These are phyloP conservation scores for Urochloa ruziziensis DNA, from an alignment of 176 grass and related monocot genomes.

Conservation along the genomic window DNA sequence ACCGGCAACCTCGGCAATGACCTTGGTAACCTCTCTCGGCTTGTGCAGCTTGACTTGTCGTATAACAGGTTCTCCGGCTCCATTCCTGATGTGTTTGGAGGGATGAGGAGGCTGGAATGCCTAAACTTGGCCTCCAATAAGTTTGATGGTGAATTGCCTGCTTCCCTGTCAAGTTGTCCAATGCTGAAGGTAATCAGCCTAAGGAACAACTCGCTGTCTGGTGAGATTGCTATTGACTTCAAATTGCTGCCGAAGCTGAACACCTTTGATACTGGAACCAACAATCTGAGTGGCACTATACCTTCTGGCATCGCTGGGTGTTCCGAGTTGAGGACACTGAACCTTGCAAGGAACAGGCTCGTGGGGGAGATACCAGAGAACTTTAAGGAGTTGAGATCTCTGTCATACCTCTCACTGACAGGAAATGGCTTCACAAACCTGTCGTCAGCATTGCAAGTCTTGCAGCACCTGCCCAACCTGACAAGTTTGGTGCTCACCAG, in stretches of 20 bases:
- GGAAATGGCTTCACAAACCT: slow-evolving; percentile 74
- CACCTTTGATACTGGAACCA: slow-evolving; percentile 70
- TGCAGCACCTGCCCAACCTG: slow-evolving; percentile 74
- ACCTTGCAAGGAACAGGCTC: slow-evolving; percentile 80
- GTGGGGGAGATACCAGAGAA: slow-evolving; percentile 58
- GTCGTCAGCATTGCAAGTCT: slow-evolving; percentile 56
- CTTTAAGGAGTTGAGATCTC: slow-evolving; percentile 61
- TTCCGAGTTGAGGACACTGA: slow-evolving; percentile 58
- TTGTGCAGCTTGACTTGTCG: slow-evolving; percentile 69
- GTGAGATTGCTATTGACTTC: slow-evolving; percentile 52
- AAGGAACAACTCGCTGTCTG: slow-evolving; percentile 69
- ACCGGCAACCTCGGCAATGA: slow-evolving; percentile 34
- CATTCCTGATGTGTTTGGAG: slow-evolving; percentile 76
- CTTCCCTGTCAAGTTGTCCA: slow-evolving; percentile 52
- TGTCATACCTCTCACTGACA: slow-evolving; percentile 69
- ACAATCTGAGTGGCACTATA: slow-evolving; percentile 59
- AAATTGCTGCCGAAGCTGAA: slow-evolving; percentile 42
- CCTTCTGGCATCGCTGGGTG: slow-evolving; percentile 47
- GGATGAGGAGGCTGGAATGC: slow-evolving; percentile 51
- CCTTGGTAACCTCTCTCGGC: slow-evolving; percentile 65
- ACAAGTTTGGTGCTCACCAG: slow-evolving; percentile 76
- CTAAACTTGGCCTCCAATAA: slow-evolving; percentile 52
- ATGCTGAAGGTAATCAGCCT: slow-evolving; percentile 62
- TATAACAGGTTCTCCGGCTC: slow-evolving; percentile 54
- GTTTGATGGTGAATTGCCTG: slow-evolving; percentile 57